Evolutionary conservation across 768 basidiomycete genomes (phyloP).

Genomic region (Polyporus arcularius): DNA sequence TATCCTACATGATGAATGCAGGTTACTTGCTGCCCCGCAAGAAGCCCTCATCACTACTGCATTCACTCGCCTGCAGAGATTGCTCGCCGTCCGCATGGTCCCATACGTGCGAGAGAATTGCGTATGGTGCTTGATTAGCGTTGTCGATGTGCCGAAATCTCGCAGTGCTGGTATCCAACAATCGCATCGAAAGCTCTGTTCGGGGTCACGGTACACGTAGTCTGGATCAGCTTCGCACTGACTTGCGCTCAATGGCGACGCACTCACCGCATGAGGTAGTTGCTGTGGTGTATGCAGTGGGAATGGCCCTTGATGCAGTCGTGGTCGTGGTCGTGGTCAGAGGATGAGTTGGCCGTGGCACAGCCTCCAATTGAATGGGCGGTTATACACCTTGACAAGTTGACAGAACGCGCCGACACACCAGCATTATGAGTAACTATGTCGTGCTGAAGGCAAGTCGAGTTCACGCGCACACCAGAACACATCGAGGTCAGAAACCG

Average conservation of each 20-base stretch:
- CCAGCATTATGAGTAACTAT: too few relatives aligned
- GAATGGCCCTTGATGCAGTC: too few relatives aligned
- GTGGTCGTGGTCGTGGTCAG: too few relatives aligned
- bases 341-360: too few relatives aligned
- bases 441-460: neutral
- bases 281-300: too few relatives aligned
- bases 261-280: too few relatives aligned
- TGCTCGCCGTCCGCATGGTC: neutral
- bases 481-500: neutral
- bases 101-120: slow-evolving; percentile 8
- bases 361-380: too few relatives aligned
- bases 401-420: neutral
- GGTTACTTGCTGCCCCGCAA: neutral
- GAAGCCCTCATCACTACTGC: too few relatives aligned
- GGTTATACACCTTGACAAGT: neutral
- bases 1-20: neutral
- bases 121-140: neutral
- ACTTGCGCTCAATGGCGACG: too few relatives aligned
- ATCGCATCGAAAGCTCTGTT: neutral
- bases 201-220: too few relatives aligned
- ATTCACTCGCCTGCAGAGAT: neutral
- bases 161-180: neutral
- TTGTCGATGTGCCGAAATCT: neutral
- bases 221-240: too few relatives aligned
- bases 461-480: neutral